Evolutionary conservation across 495 filamentous ascomycete genomes (phyloP).

Genomic region (Penicillium subrubescens): DNA sequence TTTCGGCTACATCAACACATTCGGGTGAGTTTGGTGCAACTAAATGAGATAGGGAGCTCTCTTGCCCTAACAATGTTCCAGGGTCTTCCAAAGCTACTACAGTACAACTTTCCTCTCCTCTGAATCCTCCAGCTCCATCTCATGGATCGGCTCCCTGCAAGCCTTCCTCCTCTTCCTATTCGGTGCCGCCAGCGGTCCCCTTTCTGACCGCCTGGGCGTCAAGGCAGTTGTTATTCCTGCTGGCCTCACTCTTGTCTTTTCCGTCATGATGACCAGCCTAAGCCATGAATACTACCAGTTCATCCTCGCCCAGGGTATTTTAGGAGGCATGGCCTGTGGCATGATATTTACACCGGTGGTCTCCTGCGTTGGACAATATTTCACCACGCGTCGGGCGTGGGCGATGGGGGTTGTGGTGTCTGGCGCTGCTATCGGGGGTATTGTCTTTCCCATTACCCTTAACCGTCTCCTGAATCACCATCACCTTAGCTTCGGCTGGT

Average conservation of each 20-base stretch:
- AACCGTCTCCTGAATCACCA: conserved; percentile 6
- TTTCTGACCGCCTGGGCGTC: conserved; percentile 31
- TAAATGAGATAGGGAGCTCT: background rate
- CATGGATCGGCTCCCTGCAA: conserved; percentile 34
- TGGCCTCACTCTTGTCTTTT: conserved; percentile 7
- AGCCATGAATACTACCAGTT: conserved; percentile 58
- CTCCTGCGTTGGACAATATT: background rate
- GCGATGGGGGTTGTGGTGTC: background rate
- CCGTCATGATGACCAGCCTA: conserved; percentile 52
- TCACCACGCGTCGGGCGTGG: background rate
- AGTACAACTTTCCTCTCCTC: background rate
- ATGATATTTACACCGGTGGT: background rate
- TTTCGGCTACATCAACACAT: background rate
- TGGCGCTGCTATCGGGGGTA: background rate
- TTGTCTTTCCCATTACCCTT: background rate
- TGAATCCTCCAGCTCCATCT: conserved; percentile 5
- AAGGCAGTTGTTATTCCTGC: conserved; percentile 1
- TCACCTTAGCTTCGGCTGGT: conserved; percentile 25
- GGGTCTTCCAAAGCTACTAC: conserved; percentile 2
- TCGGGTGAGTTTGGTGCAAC: background rate
- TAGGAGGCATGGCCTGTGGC: conserved; percentile 38
- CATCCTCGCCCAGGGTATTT: conserved; percentile 56
- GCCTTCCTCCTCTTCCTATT: conserved; percentile 32
- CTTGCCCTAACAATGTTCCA: background rate
- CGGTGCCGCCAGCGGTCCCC: conserved; percentile 32